Percentiles rank a stretch among this genome's conserved stretches.
phyloP scores from a whole-genome alignment of 441 rosid species.

The Arabidopsis lyrata region DNA sequence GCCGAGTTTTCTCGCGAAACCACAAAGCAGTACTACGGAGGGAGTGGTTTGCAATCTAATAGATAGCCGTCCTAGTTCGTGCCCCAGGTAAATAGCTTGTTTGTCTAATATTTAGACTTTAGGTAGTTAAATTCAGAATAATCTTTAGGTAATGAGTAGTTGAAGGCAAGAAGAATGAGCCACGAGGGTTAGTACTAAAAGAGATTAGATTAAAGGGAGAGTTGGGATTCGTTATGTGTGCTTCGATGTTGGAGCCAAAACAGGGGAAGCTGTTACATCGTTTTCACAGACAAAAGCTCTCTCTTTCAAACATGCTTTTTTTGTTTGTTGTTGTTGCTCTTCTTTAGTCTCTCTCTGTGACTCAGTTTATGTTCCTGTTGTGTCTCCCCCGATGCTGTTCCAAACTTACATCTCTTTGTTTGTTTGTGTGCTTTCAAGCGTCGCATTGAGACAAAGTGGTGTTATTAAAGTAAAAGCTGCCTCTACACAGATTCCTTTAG shows the following conservation, averaged over 20 bases:
- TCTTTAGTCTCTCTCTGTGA: constrained; percentile 37
- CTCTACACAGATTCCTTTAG: constrained; percentile 24
- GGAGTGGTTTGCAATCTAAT: constrained; percentile 80
- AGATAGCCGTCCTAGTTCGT: constrained; percentile 26
- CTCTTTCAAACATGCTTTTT: constrained; percentile 17
- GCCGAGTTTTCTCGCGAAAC: constrained; percentile 84
- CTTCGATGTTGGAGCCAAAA: constrained; percentile 45
- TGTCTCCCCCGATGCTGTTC: constrained; percentile 40
- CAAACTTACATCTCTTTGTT: constrained; percentile 26
- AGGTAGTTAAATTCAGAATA: constrained; percentile 16
- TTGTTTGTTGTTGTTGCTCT: neutral
- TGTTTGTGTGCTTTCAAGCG: constrained; percentile 36
- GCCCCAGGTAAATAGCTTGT: constrained; percentile 10
- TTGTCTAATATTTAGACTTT: neutral
- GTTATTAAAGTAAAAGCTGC: constrained; percentile 47
- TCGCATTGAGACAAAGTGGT: constrained; percentile 41
- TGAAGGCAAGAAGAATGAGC: constrained; percentile 35
- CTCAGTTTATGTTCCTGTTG: constrained; percentile 41
- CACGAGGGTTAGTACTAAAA: constrained; percentile 25
- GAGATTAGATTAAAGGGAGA: constrained; percentile 25
- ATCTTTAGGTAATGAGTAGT: constrained; percentile 13
- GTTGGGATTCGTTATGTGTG: constrained; percentile 37
- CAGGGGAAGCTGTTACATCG: constrained; percentile 40
- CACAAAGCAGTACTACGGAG: constrained; percentile 88
- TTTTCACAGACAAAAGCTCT: constrained; percentile 45